Percentiles rank a stretch among this genome's conserved stretches.
Evolutionary conservation across 257 asterid genomes (phyloP).

Genomic region (Solanum phureja): DNA sequence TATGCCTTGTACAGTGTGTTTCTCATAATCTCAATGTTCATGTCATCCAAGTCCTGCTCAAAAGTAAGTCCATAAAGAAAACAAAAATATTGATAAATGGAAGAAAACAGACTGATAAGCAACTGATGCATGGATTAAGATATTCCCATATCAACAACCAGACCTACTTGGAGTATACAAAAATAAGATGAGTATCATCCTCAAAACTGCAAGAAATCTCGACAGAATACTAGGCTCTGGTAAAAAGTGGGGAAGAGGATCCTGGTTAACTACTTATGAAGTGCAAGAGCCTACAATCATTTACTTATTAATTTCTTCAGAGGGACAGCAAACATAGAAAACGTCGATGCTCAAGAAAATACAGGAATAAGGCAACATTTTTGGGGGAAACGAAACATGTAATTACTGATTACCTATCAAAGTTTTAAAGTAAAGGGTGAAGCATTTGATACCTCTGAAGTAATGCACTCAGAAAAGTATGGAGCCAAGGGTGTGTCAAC

Average conservation of each 20-base stretch:
- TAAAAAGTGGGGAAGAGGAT: not conserved
- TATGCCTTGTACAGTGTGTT: slow-evolving; percentile 92
- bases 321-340: not conserved
- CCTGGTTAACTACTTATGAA: not conserved
- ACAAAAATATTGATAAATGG: not conserved
- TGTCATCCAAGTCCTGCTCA: slow-evolving; percentile 83
- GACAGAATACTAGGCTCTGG: not conserved
- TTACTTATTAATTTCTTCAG: not conserved
- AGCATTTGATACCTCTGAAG: slow-evolving; percentile 61
- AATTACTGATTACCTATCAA: not conserved
- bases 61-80: not conserved
- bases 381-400: not conserved
- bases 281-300: not conserved
- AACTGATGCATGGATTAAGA: not conserved
- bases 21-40: slow-evolving; percentile 95
- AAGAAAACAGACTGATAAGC: not conserved
- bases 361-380: not conserved
- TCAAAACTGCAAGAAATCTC: not conserved
- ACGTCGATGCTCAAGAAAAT: not conserved
- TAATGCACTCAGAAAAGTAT: slow-evolving; percentile 87
- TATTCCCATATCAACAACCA: not conserved
- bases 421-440: not conserved
- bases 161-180: not conserved
- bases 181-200: not conserved
- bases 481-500: slow-evolving; percentile 96